phyloP scores from a whole-genome alignment of 2,329 filamentous ascomycete genomes.

The Mycogone perniciosa region DNA sequence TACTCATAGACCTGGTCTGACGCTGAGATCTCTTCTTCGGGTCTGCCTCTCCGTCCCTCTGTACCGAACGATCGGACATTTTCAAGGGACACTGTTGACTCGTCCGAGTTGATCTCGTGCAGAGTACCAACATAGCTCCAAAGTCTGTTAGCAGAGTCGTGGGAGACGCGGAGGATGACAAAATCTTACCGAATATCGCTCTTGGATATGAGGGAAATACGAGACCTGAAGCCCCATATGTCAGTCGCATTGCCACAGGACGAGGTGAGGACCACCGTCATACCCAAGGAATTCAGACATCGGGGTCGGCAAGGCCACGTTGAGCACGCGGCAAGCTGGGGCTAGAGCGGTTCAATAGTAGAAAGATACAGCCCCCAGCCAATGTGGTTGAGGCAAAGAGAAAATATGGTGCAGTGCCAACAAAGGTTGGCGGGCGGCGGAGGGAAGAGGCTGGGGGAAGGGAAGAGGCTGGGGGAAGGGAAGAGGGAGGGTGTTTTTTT shows the following conservation, averaged over 20 bases:
- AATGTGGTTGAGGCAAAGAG: conserved; percentile 14
- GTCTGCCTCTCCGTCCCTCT: conserved; percentile 75
- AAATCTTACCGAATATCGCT: conserved; percentile 83
- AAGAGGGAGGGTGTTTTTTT: conserved; percentile 16
- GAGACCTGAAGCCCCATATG: conserved; percentile 52
- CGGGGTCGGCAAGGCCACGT: conserved; percentile 32
- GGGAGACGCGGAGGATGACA: conserved; percentile 11
- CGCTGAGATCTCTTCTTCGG: conserved; percentile 73
- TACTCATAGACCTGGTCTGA: conserved; percentile 94
- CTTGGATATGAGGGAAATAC: conserved; percentile 94
- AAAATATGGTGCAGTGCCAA: conserved; percentile 14
- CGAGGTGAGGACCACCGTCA: conserved; percentile 25
- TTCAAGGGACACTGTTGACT: conserved; percentile 92
- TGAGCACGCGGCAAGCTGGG: conserved; percentile 34
- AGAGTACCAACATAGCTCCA: conserved; percentile 87
- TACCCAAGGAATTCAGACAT: conserved; percentile 60
- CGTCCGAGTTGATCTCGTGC: conserved; percentile 96
- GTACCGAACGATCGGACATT: conserved; percentile 94
- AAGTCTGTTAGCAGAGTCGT: conserved; percentile 27
- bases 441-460: conserved; percentile 14
- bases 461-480: conserved; percentile 11
- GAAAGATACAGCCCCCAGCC: neutral
- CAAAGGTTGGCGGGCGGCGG: conserved; percentile 14
- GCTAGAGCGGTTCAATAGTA: conserved; percentile 9
- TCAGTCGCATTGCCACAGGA: neutral